Evolutionary conservation across 2,329 filamentous ascomycete genomes (phyloP), one percentile per base, ranked within the genome.

Genomic region (Botrytis sinoallii): DNA sequence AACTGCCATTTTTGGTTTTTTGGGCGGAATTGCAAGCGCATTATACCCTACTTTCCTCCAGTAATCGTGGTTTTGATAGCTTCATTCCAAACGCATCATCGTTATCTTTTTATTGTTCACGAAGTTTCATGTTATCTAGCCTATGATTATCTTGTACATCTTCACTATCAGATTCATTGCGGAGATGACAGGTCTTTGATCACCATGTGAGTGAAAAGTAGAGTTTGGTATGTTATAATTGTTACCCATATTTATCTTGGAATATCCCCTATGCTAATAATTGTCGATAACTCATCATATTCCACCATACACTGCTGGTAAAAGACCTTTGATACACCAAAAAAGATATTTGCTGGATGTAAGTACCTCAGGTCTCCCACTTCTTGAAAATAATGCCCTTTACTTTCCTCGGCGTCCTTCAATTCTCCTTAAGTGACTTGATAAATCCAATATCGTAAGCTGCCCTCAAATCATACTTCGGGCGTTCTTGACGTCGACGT

Each of bases 331-430:
- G 55, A 46, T 70, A 70, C 40, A 60, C 40, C 57, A 38, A 70
- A 63, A 70, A 61, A 44, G 68, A 61, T 70, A 70, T 63, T 10
- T 63, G 14, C 55, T 63, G 29, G 40, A 60, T 70, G 55, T 38
- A 18, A 42, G 66, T 25, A 69, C 25, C 40, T 70, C 22, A 16
- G 25, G 68, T 70, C 68, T 63, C 55, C 18, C 32, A 44, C 35
- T 42, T 32, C n/a, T 22, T 3, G 48, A 35, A 32, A 70, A n/a
- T 10, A 18, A 63, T 70, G 35, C 16, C 22, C 29, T 18, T 9
- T 63, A 14, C 40, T 12, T 46, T 9, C 29, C 22, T 38, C 20
- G 10, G 12, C 12, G 4, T 38, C 12, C 8, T 63, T 70, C 55
- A 63, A 14, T n/a, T 38, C 29, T 61, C 22, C 40, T 6, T 40